Conservation (phyloP, 257 asterid genomes). For the Paraleonurus japonicus region DNA sequence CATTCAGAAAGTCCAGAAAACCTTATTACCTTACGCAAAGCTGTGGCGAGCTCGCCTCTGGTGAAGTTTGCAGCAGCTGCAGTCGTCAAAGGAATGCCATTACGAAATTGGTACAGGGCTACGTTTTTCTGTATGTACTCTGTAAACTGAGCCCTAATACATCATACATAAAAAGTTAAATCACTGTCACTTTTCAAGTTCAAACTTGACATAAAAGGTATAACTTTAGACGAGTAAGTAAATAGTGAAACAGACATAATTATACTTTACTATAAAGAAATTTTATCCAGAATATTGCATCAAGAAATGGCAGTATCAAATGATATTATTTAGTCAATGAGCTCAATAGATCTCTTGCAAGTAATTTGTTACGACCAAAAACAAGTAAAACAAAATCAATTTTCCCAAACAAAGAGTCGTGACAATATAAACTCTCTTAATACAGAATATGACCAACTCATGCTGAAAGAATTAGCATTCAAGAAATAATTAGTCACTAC, state of each 20-base stretch:
- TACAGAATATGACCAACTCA: background rate
- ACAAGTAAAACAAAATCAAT: background rate
- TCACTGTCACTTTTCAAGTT: constrained; percentile 6
- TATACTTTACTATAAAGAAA: background rate
- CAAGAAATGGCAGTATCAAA: background rate
- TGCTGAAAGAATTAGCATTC: background rate
- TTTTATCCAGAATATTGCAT: background rate
- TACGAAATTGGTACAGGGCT: constrained; percentile 86
- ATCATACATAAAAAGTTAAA: constrained; percentile 22
- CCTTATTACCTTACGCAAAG: constrained; percentile 74
- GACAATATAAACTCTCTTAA: background rate
- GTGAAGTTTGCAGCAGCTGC: constrained; percentile 93
- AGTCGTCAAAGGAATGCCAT: constrained; percentile 95
- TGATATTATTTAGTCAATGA: background rate
- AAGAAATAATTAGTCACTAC: background rate
- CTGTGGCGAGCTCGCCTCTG: constrained; percentile 98
- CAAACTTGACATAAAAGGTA: background rate
- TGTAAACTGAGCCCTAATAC: constrained; percentile 83
- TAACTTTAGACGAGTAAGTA: constrained; percentile 10
- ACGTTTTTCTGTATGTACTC: constrained; percentile 96
- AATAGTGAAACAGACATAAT: background rate
- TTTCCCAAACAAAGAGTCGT: constrained; percentile 1
- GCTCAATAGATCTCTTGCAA: background rate
- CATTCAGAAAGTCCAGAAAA: constrained; percentile 1
- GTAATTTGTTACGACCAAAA: background rate